Evolutionary conservation across 1,139 yeast species (phyloP), one percentile per base, ranked within the genome.

Genomic region (Yamadazyma triangularis): DNA sequence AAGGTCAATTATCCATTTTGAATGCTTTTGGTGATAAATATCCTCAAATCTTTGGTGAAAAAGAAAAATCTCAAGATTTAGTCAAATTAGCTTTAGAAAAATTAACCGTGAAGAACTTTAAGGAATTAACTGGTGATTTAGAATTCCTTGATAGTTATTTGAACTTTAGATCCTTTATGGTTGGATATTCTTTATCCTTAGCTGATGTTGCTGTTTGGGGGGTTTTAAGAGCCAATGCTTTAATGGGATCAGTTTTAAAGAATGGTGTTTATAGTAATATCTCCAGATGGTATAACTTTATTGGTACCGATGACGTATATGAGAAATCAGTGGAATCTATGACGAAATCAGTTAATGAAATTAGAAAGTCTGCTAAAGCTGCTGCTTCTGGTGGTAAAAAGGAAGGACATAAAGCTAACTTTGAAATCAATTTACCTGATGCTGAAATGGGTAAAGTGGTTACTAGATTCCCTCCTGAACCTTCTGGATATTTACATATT

Each of bases 151-250:
- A 91, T 48, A 62, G 79, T 31, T 91, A 82, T 57, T 73, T 91
- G 58, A 86, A 86, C 70, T 79, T 85, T 68, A 78, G 96, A 54
- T 76, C 96, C 4, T 88, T 74, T 53, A 56, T 87, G 35, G 70
- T 76, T 40, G 95, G 93, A 13, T 72, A 79, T 59, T 49, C 67
- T 15, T 66, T 75, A 39, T 65, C 93, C 9, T 60, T 79, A 34
- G 93, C 95, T 32, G 98, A 91, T 60, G 67, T 87, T 39, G 86
- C 93, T 11, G 71, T 84, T 20, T 91, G 96, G 96, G 97, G 97
- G 59, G 85, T 82, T 26, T 71, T 91, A 48, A 79, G 96, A 64
- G 85, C 95, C 42, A 89, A 91, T 56, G 87, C 95, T 32, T 80
- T 91, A 55, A 87, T 88, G 70, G 95, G 91, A 19, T 85, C 96